Base-by-base conservation (phyloP, 805 yeast genomes). In the Saccharomycopsis fermentans region DNA sequence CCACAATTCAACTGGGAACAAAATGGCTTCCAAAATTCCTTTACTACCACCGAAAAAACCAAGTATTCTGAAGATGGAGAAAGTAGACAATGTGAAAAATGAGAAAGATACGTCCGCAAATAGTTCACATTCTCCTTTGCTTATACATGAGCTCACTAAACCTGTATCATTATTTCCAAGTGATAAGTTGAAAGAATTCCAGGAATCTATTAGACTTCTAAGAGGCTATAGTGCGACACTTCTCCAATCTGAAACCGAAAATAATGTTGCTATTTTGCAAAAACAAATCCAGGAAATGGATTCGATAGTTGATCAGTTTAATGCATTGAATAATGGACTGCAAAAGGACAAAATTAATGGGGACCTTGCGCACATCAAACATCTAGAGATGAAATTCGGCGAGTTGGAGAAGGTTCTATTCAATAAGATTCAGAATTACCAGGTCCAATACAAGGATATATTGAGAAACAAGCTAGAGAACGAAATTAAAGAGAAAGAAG, bases 381-480 rank as follows among this genome's bases (percentile, higher is more conserved):
- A 52, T 36, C 39, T 58, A 8, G 61, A 58, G 36, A 16, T 16
- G 11, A 26, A 55, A 27, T 60, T 27, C 37, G 19, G 57, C 14
- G 26, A 29, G 21, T 52, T 52, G 34, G 61, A 60, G 32, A 32
- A 32, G 14, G 26, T 52, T 32, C 40, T 55, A 52, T 60, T 58
- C 26, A 56, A 55, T 26, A 32, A 27, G 34, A 27, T 60, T 14
- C 27, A 24, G 32, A 36, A 36, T 4, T 35, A 34, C n/a, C 63
- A 60, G 35, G 19, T 60, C 6, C 53, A 58, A 12, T 55, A 57
- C 40, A 60, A 58, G 35, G 63, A 58, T 35, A 52, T 60, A 3
- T 50, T 60, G 11, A n/a, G 29, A 14, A 43, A 19, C 9, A 58
- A 58, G 36, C 47, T 60, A 12, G 35, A 11, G 14, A 27, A 27